Evolutionary conservation across 1,284 basidiomycete genomes (phyloP), one percentile per base, ranked within the genome.

Genomic region (Wolfiporia cocos): DNA sequence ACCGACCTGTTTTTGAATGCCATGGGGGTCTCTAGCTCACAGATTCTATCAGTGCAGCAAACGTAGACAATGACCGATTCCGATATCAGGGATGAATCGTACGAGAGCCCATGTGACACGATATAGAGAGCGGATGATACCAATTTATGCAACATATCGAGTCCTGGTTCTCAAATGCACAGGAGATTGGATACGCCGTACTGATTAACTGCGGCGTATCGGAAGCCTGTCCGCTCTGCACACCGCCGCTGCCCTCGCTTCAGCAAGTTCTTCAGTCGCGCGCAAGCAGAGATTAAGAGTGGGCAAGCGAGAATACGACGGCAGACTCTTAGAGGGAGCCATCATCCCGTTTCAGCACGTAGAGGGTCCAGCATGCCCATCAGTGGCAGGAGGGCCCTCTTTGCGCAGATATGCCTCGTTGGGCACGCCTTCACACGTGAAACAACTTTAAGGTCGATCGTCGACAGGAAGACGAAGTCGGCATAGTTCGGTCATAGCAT

Each of bases 1-100:
- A 86, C 92, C 50, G 90, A 93, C 65, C 68, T 91, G 44, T 88
- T 93, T 62, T 68, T 93, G 58, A 81, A 91, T 58, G 87, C 90
- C 30, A 69, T 93, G 38, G 86, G 87, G 26, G 67, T 92, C 63
- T 89, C 92, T 65, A 87, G 84, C 59, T 84, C 83, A 53, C 85
- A 87, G 65, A 86, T 88, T 55, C 70, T n/a, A n/a, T n/a, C n/a
- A n/a, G n/a, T n/a, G n/a, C n/a, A n/a, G n/a, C n/a, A 51, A 55
- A 26, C 39, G 19, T 39, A 35, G 15, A 40, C 12, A 14, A 19
- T 4, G 22, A 32, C 29, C 11, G 20, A 9, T 29, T 24, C 19
- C 32, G 38, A 35, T 14, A 44, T 41, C 33, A 36, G 7, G 18
- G 15, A 15, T 34, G 17, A 18, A n/a, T n/a, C 6, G 19, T 34